These are phyloP conservation scores for Penicillium sp. DNA, from an alignment of 2,329 filamentous ascomycete genomes.

Conservation along the genomic window DNA sequence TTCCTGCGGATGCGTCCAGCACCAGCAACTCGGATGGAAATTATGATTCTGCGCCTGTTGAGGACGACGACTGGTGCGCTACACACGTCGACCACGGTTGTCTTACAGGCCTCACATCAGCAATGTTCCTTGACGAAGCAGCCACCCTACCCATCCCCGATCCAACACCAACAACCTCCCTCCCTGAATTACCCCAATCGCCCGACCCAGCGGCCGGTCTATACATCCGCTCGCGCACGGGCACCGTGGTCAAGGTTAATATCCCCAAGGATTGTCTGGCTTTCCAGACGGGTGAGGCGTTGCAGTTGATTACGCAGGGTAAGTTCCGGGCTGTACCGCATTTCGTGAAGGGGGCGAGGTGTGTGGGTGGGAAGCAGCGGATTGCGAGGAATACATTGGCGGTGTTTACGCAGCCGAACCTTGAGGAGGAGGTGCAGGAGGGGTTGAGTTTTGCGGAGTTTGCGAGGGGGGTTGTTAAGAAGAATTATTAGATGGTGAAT, in stretches of 20 bases:
- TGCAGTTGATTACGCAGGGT: conserved; percentile 89
- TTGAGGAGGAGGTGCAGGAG: conserved; percentile 72
- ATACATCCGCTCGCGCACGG: conserved; percentile 89
- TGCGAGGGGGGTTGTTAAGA: conserved; percentile 78
- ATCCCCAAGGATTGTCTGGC: conserved; percentile 91
- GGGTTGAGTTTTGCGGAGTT: conserved; percentile 78
- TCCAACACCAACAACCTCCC: conserved; percentile 44
- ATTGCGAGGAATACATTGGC: conserved; percentile 88
- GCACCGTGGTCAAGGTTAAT: conserved; percentile 83
- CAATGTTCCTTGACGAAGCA: conserved; percentile 92
- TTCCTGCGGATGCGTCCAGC: conserved; percentile 57
- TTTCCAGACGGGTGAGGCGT: conserved; percentile 92
- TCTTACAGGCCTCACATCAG: conserved; percentile 88
- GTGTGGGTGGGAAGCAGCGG: conserved; percentile 54
- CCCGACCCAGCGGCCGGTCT: conserved; percentile 85
- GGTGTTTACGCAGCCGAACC: conserved; percentile 95
- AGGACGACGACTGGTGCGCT: conserved; percentile 94
- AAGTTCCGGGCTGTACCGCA: conserved; percentile 94
- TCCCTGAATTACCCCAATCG: conserved; percentile 74
- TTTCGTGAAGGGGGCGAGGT: conserved; percentile 80
- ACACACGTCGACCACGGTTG: conserved; percentile 82
- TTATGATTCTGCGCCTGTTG: conserved; percentile 61
- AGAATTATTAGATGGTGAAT: conserved; percentile 57
- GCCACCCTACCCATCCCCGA: conserved; percentile 42
- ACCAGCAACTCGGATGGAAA: conserved; percentile 7